These are phyloP conservation scores for Penicillium fuscoglaucum DNA, from an alignment of 2,329 filamentous ascomycete genomes.

Conservation along the genomic window DNA sequence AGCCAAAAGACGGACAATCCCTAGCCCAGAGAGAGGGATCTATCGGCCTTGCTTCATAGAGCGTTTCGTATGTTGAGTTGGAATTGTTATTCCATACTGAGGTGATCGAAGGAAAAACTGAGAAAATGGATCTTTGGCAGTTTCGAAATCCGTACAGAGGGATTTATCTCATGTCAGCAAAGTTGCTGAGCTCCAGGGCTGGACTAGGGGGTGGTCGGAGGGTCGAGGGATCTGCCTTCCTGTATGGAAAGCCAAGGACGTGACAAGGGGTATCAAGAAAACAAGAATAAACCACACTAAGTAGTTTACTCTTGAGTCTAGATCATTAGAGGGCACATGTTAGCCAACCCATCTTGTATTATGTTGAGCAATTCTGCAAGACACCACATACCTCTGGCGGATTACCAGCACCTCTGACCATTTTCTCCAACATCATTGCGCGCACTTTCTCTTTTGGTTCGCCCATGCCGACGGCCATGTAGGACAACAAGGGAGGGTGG, in stretches of 20 bases:
- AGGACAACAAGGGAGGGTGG: slow-evolving; percentile 82
- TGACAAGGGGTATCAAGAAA: slow-evolving; percentile 3
- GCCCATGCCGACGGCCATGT: slow-evolving; percentile 86
- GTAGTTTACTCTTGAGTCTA: slow-evolving; percentile 9
- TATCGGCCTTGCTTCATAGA: background rate
- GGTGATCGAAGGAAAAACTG: background rate
- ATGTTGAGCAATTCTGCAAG: background rate
- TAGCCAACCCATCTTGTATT: background rate
- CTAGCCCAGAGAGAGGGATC: background rate
- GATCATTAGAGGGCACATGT: background rate
- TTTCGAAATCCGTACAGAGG: background rate
- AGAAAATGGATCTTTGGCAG: background rate
- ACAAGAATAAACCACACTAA: background rate
- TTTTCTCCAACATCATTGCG: slow-evolving; percentile 74
- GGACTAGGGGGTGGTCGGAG: background rate
- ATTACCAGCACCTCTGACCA: slow-evolving; percentile 65
- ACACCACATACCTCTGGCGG: slow-evolving; percentile 57
- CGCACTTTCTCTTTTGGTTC: slow-evolving; percentile 79
- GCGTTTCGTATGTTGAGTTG: background rate
- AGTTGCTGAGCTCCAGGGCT: background rate
- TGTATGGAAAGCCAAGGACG: background rate
- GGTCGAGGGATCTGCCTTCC: background rate
- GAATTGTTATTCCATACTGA: background rate
- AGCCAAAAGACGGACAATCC: background rate
- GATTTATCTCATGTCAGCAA: background rate